Evolutionary conservation across 2,329 filamentous ascomycete genomes (phyloP).

Genomic region (Canariomyces notabilis): DNA sequence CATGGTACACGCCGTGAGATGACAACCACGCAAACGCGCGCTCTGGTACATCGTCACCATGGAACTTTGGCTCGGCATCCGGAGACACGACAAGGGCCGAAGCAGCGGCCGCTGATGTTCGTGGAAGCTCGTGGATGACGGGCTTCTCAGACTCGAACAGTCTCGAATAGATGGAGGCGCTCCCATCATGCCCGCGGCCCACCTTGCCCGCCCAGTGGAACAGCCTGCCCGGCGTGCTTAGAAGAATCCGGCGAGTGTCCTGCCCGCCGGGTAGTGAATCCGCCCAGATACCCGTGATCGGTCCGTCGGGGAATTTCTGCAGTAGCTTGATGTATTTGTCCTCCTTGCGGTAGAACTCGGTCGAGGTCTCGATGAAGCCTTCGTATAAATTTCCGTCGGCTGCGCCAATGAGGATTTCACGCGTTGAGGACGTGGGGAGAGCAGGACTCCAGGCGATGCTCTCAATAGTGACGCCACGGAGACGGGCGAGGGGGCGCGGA

Average conservation of each 20-base stretch:
- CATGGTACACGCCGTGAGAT: conserved; percentile 80
- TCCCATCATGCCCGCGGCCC: conserved; percentile 70
- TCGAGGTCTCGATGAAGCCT: conserved; percentile 87
- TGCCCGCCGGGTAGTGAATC: conserved; percentile 62
- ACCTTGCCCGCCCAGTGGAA: conserved; percentile 78
- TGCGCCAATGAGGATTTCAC: conserved; percentile 87
- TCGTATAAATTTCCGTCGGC: conserved; percentile 96
- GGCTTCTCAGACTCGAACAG: conserved; percentile 86
- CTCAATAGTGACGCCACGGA: conserved; percentile 85
- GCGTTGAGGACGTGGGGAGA: conserved; percentile 83
- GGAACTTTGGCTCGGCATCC: conserved; percentile 49
- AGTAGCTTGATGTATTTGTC: conserved; percentile 86
- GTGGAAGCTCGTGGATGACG: conserved; percentile 65
- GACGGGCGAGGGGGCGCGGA: conserved; percentile 71
- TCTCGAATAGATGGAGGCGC: conserved; percentile 77
- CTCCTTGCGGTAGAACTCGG: conserved; percentile 91
- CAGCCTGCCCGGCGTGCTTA: conserved; percentile 72
- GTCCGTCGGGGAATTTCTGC: conserved; percentile 75
- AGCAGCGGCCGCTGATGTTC: conserved; percentile 52
- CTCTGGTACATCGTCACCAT: conserved; percentile 57
- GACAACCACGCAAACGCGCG: conserved; percentile 87
- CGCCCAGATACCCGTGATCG: conserved; percentile 80
- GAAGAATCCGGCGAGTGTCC: conserved; percentile 71
- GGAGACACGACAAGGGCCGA: conserved; percentile 73
- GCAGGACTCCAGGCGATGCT: conserved; percentile 93